A percentile compares a stretch with the other conserved stretches of the same genome.
These are phyloP conservation scores for Orychophragmus violaceus DNA, from an alignment of 345 rosid genomes.

Conservation along the genomic window DNA sequence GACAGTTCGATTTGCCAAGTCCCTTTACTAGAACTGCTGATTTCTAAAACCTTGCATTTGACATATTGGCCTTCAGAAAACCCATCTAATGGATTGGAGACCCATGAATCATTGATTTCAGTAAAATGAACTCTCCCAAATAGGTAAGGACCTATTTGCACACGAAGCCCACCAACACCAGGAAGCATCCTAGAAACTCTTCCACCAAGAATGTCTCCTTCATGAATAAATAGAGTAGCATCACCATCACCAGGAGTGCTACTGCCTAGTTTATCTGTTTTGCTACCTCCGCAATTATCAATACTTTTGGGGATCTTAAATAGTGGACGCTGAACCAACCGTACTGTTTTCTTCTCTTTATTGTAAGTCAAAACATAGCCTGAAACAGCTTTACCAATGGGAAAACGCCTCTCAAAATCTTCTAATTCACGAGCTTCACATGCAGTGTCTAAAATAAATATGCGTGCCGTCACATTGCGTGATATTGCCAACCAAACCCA, in stretches of 20 bases:
- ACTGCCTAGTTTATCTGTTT: constrained; percentile 21
- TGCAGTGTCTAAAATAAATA: constrained; percentile 70
- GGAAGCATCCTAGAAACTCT: constrained; percentile 68
- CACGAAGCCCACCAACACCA: constrained; percentile 77
- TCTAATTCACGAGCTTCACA: constrained; percentile 64
- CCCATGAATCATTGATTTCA: constrained; percentile 72
- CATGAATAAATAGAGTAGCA: constrained; percentile 47
- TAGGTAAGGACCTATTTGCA: constrained; percentile 75
- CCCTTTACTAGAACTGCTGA: constrained; percentile 57
- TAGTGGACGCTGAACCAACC: constrained; percentile 59
- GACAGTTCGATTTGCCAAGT: constrained; percentile 73
- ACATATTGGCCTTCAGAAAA: constrained; percentile 76
- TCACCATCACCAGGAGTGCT: constrained; percentile 32
- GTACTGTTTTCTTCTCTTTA: constrained; percentile 61
- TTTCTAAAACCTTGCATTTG: constrained; percentile 87
- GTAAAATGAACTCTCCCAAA: constrained; percentile 88
- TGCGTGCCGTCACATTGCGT: constrained; percentile 61
- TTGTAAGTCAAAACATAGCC: constrained; percentile 62
- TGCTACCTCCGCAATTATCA: constrained; percentile 17
- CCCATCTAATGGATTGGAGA: constrained; percentile 61
- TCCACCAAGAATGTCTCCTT: constrained; percentile 83
- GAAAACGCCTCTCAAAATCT: constrained; percentile 54
- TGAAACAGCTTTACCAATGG: constrained; percentile 57
- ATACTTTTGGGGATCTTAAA: constrained; percentile 15
- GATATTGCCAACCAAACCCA: constrained; percentile 85